Base-by-base conservation (phyloP, 2,329 filamentous ascomycete genomes). In the Mycocentrospora acerina region DNA sequence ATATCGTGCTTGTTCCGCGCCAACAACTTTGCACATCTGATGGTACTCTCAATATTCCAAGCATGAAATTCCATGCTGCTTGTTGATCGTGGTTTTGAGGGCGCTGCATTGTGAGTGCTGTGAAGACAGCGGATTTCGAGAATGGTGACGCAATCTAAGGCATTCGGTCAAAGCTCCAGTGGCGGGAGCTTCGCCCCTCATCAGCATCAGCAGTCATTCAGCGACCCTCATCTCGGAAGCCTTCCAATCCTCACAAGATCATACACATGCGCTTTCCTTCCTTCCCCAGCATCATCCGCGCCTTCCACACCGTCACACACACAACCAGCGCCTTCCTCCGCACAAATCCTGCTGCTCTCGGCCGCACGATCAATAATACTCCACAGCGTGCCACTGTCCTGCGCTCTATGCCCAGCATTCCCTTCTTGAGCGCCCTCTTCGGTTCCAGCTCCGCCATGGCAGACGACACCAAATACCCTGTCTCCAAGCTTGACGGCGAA, bases 371-470 rank as follows among this genome's bases (percentile, higher is more conserved):
- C 29, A 51, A 59, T 45, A 49, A 41, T 41, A 42, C 53, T 7
- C 56, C 60, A 1, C 60, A 60, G 26, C 62, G 57, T 41, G 46
- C 50, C 7, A 51, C 55, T 2, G 15, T 57, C 10, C 51, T 61
- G 32, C 59, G 57, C 22, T 79, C 86, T 56, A 89, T 91, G 81
- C 83, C 88, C 36, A 79, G 78, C 2, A 85, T 95, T 58, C 86
- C 90, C 1, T 88, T 95, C 53, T 60, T 95, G 25, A 77, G 86
- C 53, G 81, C 84, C 39, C 72, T 95, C 2, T 95, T 95, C 59
- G 77, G 82, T 37, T 83, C 78, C 35, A 74, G 71, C 28, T 69
- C 73, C 39, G 63, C 54, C 27, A 60, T 51, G 62, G 68, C 48
- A 48, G 66, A 65, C 46, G 78, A 78, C 37, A 88, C 86, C 76